phyloP scores from a whole-genome alignment of 208 protist genomes.

The Trypanosoma lewisi region DNA sequence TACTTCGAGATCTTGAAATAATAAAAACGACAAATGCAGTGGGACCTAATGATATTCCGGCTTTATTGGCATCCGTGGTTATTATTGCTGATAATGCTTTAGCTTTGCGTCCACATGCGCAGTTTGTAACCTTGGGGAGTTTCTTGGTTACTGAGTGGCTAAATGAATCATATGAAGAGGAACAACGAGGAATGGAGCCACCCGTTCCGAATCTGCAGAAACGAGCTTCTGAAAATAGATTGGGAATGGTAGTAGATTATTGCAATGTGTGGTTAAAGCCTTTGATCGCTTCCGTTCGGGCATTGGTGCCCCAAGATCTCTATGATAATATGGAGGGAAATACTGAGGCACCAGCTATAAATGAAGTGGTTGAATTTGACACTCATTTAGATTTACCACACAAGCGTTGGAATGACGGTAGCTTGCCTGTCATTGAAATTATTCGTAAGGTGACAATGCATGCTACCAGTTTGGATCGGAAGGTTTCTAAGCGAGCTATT shows the following conservation, averaged over 20 bases:
- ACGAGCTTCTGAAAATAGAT: conserved; percentile 14
- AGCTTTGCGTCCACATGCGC: conserved; percentile 46
- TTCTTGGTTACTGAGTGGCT: conserved; percentile 48
- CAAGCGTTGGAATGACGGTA: conserved; percentile 31
- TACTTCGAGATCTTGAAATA: conserved; percentile 38
- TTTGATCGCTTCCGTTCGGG: conserved; percentile 36
- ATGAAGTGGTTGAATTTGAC: conserved; percentile 15
- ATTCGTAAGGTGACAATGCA: conserved; percentile 66
- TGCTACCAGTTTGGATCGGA: conserved; percentile 77
- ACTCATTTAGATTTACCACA: neutral
- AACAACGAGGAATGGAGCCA: conserved; percentile 36
- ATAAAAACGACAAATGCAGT: conserved; percentile 37
- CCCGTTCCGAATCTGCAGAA: conserved; percentile 28
- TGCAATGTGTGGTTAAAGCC: conserved; percentile 43
- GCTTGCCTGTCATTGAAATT: conserved; percentile 61
- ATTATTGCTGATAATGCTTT: conserved; percentile 60
- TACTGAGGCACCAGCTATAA: conserved; percentile 24
- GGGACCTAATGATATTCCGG: conserved; percentile 34
- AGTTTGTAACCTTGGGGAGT: conserved; percentile 43
- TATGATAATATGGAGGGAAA: conserved; percentile 75
- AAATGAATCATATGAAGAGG: conserved; percentile 51
- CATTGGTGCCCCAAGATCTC: conserved; percentile 67
- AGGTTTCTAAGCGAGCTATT: conserved; percentile 79
- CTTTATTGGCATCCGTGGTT: conserved; percentile 52
- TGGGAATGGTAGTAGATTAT: conserved; percentile 44